Evolutionary conservation across 768 basidiomycete species (phyloP).

Genomic region (Tulasnella sp.): DNA sequence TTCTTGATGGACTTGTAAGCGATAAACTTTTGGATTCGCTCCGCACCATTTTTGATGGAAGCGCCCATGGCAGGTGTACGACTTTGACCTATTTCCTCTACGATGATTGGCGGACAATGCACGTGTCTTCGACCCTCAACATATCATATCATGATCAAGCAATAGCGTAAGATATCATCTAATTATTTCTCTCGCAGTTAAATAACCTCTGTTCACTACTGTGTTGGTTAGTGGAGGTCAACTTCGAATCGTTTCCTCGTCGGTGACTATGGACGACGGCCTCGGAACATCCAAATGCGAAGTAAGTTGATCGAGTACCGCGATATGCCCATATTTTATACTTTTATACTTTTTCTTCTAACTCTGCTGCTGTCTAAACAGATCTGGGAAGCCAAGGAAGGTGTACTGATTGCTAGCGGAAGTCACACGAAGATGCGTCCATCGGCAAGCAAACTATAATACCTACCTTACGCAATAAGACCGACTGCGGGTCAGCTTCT

Average conservation of each 20-base stretch:
- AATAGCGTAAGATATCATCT: neutral
- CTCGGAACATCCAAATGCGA: constrained; percentile 23
- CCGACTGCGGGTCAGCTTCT: neutral
- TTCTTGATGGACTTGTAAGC: constrained; percentile 23
- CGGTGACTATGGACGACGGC: neutral
- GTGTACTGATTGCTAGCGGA: constrained; percentile 16
- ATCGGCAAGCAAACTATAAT: neutral
- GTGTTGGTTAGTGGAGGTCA: neutral
- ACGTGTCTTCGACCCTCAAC: constrained; percentile 22
- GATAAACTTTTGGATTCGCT: neutral
- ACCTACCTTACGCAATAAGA: neutral
- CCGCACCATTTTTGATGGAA: neutral
- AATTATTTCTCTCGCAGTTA: neutral
- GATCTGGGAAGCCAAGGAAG: constrained; percentile 25
- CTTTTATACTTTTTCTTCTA: neutral
- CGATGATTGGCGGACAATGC: constrained; percentile 13
- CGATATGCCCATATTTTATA: neutral
- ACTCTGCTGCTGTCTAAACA: neutral
- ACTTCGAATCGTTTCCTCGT: neutral
- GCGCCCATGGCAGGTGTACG: neutral
- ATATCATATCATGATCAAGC: constrained; percentile 13
- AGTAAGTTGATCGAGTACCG: constrained; percentile 9
- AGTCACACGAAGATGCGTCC: constrained; percentile 20
- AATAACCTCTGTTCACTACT: neutral
- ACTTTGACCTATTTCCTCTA: constrained; percentile 12